Evolutionary conservation across 257 asterid genomes (phyloP).

Genomic region (Solanum clarkiae): DNA sequence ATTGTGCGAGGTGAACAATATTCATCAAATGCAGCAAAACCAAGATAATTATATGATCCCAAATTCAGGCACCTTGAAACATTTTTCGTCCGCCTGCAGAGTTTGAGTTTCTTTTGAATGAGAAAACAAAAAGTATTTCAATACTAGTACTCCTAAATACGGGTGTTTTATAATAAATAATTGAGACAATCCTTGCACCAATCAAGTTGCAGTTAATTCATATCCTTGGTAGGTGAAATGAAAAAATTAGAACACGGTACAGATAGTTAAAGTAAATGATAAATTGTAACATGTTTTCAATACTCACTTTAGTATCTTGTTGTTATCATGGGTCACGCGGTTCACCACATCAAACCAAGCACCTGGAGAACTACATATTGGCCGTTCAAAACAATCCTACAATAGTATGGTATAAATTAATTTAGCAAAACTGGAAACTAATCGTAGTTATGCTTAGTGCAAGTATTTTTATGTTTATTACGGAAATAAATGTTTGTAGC

Average conservation of each 20-base stretch:
- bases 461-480: background rate
- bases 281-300: background rate
- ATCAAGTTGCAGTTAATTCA: too few species aligned
- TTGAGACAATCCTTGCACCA: too few species aligned
- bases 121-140: background rate
- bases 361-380: slow-evolving; percentile 94
- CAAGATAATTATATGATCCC: background rate
- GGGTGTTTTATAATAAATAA: background rate
- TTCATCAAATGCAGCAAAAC: background rate
- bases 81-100: background rate
- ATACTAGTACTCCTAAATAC: background rate
- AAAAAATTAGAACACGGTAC: background rate
- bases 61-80: background rate
- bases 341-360: slow-evolving; percentile 98
- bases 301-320: slow-evolving; percentile 74
- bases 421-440: background rate
- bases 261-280: background rate
- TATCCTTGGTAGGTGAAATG: background rate
- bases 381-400: slow-evolving; percentile 95
- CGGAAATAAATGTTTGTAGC: background rate
- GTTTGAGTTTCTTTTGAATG: background rate
- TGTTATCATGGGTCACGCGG: slow-evolving; percentile 78
- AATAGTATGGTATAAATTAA: background rate
- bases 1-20: background rate
- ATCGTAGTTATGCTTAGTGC: background rate